Conservation (phyloP, 139 green algal genomes). For the Edaphochlamys debaryana region DNA sequence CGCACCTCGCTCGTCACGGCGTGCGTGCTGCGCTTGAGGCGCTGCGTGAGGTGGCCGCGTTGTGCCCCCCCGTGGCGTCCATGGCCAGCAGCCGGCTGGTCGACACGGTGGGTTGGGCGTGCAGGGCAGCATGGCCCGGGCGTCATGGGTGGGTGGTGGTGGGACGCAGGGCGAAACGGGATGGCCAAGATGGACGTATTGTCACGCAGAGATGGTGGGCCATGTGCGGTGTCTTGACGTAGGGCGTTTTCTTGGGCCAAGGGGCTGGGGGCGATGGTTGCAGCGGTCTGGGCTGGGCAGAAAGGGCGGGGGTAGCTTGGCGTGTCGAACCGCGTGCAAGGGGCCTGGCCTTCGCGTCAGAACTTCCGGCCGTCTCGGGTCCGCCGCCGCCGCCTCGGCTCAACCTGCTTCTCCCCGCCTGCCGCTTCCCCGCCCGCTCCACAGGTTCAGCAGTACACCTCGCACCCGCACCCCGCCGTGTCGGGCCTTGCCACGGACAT, state of each 20-base stretch:
- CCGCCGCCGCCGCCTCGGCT: too few species aligned
- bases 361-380: too few species aligned
- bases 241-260: too few species aligned
- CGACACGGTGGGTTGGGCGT: slow-evolving; percentile 13
- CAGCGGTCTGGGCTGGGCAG: too few species aligned
- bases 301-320: too few species aligned
- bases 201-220: too few species aligned
- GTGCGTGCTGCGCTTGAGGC: slow-evolving; percentile 47
- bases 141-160: background rate
- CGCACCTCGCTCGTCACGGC: slow-evolving; percentile 33
- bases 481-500: slow-evolving; percentile 13
- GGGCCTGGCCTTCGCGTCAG: too few species aligned
- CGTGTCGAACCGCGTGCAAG: too few species aligned
- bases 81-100: slow-evolving; percentile 30
- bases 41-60: slow-evolving; percentile 51
- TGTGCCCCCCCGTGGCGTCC: slow-evolving; percentile 37
- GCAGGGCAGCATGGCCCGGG: background rate
- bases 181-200: background rate
- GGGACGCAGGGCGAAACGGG: background rate
- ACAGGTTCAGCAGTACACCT: slow-evolving; percentile 21
- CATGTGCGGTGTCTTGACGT: too few species aligned
- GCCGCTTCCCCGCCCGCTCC: background rate
- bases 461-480: slow-evolving; percentile 47
- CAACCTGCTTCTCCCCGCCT: background rate
- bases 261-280: too few species aligned